Base-by-base conservation (phyloP, 2,329 filamentous ascomycete genomes). In the Alternaria sp. region DNA sequence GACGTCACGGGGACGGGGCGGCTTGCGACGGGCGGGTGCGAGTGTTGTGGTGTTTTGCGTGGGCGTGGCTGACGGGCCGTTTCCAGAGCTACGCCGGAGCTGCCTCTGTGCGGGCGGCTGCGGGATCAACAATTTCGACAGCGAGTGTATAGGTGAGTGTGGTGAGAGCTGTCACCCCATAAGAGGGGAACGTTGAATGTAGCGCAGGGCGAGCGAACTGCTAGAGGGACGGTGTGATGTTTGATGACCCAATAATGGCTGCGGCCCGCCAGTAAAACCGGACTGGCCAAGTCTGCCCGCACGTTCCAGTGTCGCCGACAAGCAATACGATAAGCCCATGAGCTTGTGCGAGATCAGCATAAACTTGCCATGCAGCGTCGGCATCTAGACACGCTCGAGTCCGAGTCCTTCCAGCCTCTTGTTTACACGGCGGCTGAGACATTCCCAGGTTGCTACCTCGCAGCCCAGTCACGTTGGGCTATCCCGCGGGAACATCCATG, bases 131-230 rank as follows among this genome's bases (percentile, higher is more conserved):
- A 9, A 13, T 50, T 26, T 17, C 26, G 43, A 51, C 46, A 65
- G 66, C 62, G 65, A 68, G 59, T 36, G 65, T 61, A 53, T 57
- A 55, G 43, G 67, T 51, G 55, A 54, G 54, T 49, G 32, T 52
- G 57, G 63, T 49, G 59, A 57, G 45, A 47, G 66, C 57, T 43
- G 56, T 47, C 51, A 56, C 56, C 56, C 56, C 60, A 56, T 54
- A 25, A 32, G 25, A 32, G 51, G 53, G 47, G 43, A 49, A 44
- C 32, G 66, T 43, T 57, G 59, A 43, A 43, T 19, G 57, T 49
- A 57, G 55, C 40, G 57, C 47, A 50, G 44, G 32, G 55, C 36
- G 51, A 47, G 59, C 52, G 45, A 43, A 43, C 53, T 47, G 50
- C 53, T 49, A 54, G 19, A 40, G 50, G 50, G 62, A 32, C 50